Evolutionary conservation across 257 asterid genomes (phyloP), one percentile per base, ranked within the genome.

Genomic region (Solanum pinnatisectum): DNA sequence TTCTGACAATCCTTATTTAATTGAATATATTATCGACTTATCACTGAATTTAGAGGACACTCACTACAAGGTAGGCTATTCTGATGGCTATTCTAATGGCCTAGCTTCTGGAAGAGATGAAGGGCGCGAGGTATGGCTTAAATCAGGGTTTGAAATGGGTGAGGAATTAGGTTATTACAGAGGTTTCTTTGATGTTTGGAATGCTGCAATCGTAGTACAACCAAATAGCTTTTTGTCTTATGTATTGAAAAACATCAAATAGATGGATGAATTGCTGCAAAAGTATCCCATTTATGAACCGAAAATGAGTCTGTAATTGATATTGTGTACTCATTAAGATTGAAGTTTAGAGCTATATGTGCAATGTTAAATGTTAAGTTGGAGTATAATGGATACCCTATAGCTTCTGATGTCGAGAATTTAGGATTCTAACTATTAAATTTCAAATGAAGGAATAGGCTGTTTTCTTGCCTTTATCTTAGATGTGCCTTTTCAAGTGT

Each of bases 81-180:
- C 83, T 1, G 96, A 93, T 84, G 98, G 98, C 77, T 91, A 93
- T 39, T 92, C 92, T 4, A 95, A 92, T 74, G 98, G 98, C 30
- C 76, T 92, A 44, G 84, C 88, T 70, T 87, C 95, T 5, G 94
- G 96, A 1, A 93, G 91, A 88, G 93, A 92, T 81, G 98, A 93
- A 82, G 96, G 96, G 78, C 86, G 87, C 13, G 89, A 91, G 88
- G 95, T 95, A 79, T 94, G 98, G 83, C 89, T 94, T 15, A 92
- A 91, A 88, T 90, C 87, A 59, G 96, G 98, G 72, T 96, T 94
- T 59, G 90, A 93, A 90, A 87, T 88, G 25, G 98, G 98, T 63
- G 92, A 92, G 65, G 95, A 94, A 87, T 84, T 94, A 88, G 98
- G 98, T 32, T 92, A 94, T 35, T 93, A 92, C 89, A 92, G 95